Percentiles rank a stretch among this genome's conserved stretches.
phyloP scores from a whole-genome alignment of 179 eudicot genomes.

The Beta corolliflora region DNA sequence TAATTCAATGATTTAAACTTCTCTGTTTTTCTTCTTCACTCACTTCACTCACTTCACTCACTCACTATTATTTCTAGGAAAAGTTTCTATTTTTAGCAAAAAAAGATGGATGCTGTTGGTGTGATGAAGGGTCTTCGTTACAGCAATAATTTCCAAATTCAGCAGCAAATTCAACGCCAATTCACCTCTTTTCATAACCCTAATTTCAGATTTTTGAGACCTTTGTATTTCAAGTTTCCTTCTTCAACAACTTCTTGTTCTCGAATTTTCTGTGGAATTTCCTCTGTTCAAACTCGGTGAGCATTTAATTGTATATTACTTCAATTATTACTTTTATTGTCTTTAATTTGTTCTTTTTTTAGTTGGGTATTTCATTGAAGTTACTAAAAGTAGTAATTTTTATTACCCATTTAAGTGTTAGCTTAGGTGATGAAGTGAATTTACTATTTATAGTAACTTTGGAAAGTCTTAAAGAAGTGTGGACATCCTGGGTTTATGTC shows the following conservation, averaged over 20 bases:
- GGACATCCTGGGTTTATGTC: neutral
- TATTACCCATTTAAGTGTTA: neutral
- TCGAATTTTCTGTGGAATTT: conserved; percentile 37
- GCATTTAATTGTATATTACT: neutral
- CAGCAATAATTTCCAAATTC: neutral
- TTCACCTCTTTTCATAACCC: conserved; percentile 25
- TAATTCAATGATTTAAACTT: neutral
- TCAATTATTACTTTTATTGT: neutral
- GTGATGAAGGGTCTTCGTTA: conserved; percentile 12
- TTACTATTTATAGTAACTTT: neutral
- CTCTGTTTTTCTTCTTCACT: too few species aligned
- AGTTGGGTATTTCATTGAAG: neutral
- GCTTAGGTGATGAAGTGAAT: neutral
- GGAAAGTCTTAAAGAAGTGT: neutral
- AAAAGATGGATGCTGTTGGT: conserved; percentile 32
- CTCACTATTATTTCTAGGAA: neutral
- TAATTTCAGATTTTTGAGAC: conserved; percentile 18
- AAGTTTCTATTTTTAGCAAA: neutral
- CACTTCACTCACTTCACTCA: neutral
- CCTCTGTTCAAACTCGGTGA: conserved; percentile 44
- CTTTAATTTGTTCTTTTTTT: neutral
- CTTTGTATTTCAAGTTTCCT: conserved; percentile 11
- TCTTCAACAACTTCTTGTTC: conserved; percentile 17
- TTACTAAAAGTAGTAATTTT: neutral
- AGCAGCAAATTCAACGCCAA: conserved; percentile 27